A percentile compares a stretch with the other conserved stretches of the same genome.
Evolutionary conservation across 2,329 filamentous ascomycete genomes (phyloP).

Genomic region (Aureobasidium subglaciale): DNA sequence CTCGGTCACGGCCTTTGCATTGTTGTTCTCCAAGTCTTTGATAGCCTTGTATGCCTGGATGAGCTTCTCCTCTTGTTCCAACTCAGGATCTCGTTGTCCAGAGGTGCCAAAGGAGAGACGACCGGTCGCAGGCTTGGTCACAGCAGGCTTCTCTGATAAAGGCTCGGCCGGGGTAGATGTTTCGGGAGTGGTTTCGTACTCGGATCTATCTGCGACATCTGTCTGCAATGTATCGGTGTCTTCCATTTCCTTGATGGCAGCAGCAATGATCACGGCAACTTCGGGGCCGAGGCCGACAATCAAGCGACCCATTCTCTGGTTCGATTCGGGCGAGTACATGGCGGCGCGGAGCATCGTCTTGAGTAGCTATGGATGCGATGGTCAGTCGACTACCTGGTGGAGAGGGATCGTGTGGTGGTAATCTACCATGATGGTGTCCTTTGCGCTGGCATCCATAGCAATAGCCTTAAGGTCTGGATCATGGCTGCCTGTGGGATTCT

Average conservation of each 20-base stretch:
- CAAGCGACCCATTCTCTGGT: constrained; percentile 40
- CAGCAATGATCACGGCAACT: constrained; percentile 32
- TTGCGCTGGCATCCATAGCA: constrained; percentile 36
- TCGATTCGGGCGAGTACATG: constrained; percentile 41
- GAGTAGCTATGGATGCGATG: constrained; percentile 28
- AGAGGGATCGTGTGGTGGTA: not conserved
- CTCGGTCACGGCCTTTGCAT: constrained; percentile 35
- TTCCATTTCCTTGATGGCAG: constrained; percentile 34
- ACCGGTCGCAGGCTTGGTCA: not conserved
- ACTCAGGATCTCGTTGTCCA: constrained; percentile 34
- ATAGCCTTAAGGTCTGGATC: constrained; percentile 43
- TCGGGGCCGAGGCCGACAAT: constrained; percentile 32
- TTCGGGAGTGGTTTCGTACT: constrained; percentile 17
- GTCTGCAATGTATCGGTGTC: constrained; percentile 18
- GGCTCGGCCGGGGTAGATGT: constrained; percentile 16
- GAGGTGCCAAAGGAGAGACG: constrained; percentile 17
- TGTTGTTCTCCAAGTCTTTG: constrained; percentile 35
- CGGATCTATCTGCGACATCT: constrained; percentile 25
- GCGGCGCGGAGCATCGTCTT: constrained; percentile 43
- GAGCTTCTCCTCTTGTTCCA: constrained; percentile 45
- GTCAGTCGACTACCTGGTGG: not conserved
- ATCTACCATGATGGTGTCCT: constrained; percentile 29
- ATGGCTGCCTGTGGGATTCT: constrained; percentile 32
- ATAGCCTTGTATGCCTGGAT: constrained; percentile 43
- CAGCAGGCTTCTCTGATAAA: not conserved